Evolutionary conservation across 2,329 filamentous ascomycete genomes (phyloP), one percentile per base, ranked within the genome.

Genomic region (Ascochyta lentis): DNA sequence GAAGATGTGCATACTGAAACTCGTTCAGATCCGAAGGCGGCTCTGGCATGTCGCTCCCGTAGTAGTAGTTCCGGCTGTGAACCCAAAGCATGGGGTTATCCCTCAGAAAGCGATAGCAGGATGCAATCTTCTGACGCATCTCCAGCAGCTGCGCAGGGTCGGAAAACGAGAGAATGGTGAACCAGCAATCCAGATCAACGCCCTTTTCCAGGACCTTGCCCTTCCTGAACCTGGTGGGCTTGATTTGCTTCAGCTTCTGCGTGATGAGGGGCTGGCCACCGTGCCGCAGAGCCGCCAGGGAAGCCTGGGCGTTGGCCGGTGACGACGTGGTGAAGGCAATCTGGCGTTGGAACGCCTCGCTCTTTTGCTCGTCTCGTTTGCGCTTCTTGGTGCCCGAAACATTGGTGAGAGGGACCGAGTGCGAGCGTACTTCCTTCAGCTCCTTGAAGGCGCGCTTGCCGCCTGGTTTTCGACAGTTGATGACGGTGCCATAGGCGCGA

Each of bases 1-100:
- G 65, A 15, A 78, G 60, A 50, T 77, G 67, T 13, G 74, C 72
- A 58, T 78, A 78, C 46, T 78, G 72, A 23, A 68, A 73, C 46
- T 78, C 76, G 7, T 66, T 71, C n/a, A 78, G 58, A 16, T 71
- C 74, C 27, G 66, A 63, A 13, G 72, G 68, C 16, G 72, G 72
- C 38, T 72, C 69, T 22, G 73, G 74, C 39, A 77, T 67, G 23
- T 65, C 65, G 27, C 60, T 62, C 24, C 69, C 67, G 54, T 73
- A 76, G 43, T 69, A 69, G 61, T 73, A 69, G 29, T 56, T 63
- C 41, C 74, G 60, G 60, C 71, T 72, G 43, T 74, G 68, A 59
- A 74, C 73, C 75, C 75, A 77, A 29, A 76, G 69, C 64, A 64
- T 71, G 12, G 72, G 71, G 41, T 73, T 71, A 51, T 74, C 64